phyloP scores from a whole-genome alignment of 2,329 filamentous ascomycete species.

The Mollisiaceae sp. region DNA sequence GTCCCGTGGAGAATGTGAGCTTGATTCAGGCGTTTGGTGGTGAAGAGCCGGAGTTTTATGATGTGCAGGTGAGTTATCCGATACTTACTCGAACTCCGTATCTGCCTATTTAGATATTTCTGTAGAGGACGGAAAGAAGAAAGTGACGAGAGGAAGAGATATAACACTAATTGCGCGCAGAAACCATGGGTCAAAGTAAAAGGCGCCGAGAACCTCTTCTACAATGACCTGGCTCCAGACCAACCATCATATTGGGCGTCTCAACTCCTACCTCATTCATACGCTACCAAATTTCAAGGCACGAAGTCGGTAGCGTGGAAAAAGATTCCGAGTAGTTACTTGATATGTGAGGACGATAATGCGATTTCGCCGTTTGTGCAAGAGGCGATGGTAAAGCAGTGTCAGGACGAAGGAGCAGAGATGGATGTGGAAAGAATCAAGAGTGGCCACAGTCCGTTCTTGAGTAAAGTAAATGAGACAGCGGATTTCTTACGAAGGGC shows the following conservation, averaged over 20 bases:
- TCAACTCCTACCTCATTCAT: constrained; percentile 22
- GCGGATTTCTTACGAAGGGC: constrained; percentile 5
- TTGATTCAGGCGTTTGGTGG: constrained; percentile 20
- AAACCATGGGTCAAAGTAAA: constrained; percentile 14
- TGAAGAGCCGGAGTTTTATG: constrained; percentile 9
- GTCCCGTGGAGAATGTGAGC: constrained; percentile 18
- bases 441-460: constrained; percentile 23
- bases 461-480: constrained; percentile 15
- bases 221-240: constrained; percentile 10
- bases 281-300: constrained; percentile 14
- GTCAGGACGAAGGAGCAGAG: constrained; percentile 17
- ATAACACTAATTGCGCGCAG: not conserved
- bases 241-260: constrained; percentile 13
- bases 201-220: constrained; percentile 11
- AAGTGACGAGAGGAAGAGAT: too few relatives aligned
- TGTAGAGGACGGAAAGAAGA: too few relatives aligned
- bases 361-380: constrained; percentile 21
- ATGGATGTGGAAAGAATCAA: constrained; percentile 16
- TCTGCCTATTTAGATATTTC: not conserved
- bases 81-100: not conserved
- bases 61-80: constrained; percentile 11
- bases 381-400: constrained; percentile 22
- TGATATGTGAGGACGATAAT: constrained; percentile 27
- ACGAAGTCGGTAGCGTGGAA: constrained; percentile 15
- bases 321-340: constrained; percentile 21